A percentile compares a stretch with the other conserved stretches of the same genome.
These are phyloP conservation scores for Fomitopsis serialis DNA, from an alignment of 768 basidiomycete genomes.

Conservation along the genomic window DNA sequence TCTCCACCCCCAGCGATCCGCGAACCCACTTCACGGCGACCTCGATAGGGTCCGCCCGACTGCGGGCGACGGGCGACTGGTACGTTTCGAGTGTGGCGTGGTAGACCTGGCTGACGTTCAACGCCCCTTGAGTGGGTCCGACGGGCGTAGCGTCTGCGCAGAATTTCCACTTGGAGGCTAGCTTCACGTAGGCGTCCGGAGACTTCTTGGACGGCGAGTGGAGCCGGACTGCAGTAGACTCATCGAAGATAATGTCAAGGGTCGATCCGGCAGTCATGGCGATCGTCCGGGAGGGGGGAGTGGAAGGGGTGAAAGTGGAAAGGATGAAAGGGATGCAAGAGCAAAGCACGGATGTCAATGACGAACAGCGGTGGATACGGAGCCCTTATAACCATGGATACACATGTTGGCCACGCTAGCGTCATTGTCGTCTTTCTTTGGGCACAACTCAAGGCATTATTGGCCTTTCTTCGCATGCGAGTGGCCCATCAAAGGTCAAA, in stretches of 20 bases:
- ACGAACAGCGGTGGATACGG: background rate
- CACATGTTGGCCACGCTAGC: background rate
- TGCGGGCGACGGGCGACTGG: background rate
- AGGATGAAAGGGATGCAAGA: too few species aligned
- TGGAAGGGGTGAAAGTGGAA: too few species aligned
- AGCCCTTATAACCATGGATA: background rate
- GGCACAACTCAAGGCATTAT: background rate
- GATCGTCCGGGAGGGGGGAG: background rate
- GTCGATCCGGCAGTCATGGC: background rate
- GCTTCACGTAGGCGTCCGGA: conserved; percentile 1
- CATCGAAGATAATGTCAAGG: conserved; percentile 11
- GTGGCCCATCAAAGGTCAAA: background rate
- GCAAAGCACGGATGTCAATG: background rate
- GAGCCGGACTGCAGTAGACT: conserved; percentile 7
- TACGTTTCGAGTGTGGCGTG: conserved; percentile 7
- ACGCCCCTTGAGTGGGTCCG: background rate
- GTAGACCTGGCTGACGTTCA: conserved; percentile 3
- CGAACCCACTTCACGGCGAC: conserved; percentile 32
- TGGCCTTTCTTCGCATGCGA: background rate
- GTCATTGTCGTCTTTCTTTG: background rate
- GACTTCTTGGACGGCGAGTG: background rate
- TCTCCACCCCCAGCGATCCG: conserved; percentile 17
- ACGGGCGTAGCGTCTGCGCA: background rate
- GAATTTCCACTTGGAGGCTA: conserved; percentile 1
- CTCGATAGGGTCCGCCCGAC: background rate